Evolutionary conservation across 495 filamentous ascomycete species (phyloP), one percentile per base, ranked within the genome.

Genomic region (Cetradonia linearis): DNA sequence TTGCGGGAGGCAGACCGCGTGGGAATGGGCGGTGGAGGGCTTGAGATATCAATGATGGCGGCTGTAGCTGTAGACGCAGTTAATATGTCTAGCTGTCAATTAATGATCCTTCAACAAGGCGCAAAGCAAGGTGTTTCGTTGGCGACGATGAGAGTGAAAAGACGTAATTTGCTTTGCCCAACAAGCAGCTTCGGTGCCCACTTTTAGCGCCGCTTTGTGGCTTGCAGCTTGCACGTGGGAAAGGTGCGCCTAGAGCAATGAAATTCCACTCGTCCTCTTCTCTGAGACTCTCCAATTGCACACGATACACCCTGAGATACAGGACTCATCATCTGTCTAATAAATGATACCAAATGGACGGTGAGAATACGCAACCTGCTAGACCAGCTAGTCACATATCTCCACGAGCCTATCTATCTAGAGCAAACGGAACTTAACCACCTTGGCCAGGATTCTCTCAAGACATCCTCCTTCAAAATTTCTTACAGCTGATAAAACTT

Each of bases 41-140:
- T 60, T 60, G 58, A 58, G 38, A 55, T 36, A 65, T 66, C 64
- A 66, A 66, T 68, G 34, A 38, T 66, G 48, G 59, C 63, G 59
- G 52, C 20, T 33, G 20, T 56, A 36, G 42, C 25, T 27, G 31
- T 33, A 61, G 54, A 34, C 25, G 23, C 36, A 14, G 8, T 42
- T 25, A 20, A 30, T n/a, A 44, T 9, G 18, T 55, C 36, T 5
- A 10, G 31, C 33, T 46, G 38, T 23, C 9, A 13, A 23, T 46
- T 14, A 3, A 37, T 6, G 31, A 61, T 4, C 20, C 18, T 27
- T 8, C 11, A 31, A 20, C 33, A 36, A 44, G 27, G 16, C 31
- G 23, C 28, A 20, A 23, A 28, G 18, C 36, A 10, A 30, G n/a
- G 34, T 44, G 36, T 46, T 60, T 7, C 25, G 34, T 18, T n/a